Evolutionary conservation across 345 rosid genomes (phyloP).

Genomic region (Eutrema japonicum): DNA sequence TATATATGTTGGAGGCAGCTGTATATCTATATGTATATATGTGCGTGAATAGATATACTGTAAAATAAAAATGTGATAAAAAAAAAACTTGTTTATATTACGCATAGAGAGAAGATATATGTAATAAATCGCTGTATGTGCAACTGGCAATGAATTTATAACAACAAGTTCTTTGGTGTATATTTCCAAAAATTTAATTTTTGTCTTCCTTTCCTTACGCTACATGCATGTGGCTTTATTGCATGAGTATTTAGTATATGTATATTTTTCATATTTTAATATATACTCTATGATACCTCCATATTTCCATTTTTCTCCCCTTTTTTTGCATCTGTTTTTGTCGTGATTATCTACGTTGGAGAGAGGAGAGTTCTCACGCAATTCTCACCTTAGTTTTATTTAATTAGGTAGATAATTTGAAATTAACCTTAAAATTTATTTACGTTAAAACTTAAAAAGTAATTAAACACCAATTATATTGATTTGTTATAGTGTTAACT

Average conservation of each 20-base stretch:
- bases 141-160: slow-evolving; percentile 51
- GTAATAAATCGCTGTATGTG: slow-evolving; percentile 48
- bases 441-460: background rate
- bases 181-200: slow-evolving; percentile 41
- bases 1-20: slow-evolving; percentile 46
- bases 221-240: slow-evolving; percentile 52
- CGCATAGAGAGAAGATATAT: slow-evolving; percentile 23
- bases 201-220: slow-evolving; percentile 49
- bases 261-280: background rate
- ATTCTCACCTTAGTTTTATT: slow-evolving; percentile 19
- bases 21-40: slow-evolving; percentile 20
- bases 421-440: background rate
- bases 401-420: background rate
- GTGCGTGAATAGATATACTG: slow-evolving; percentile 15
- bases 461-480: background rate
- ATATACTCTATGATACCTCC: slow-evolving; percentile 14
- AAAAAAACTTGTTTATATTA: slow-evolving; percentile 18
- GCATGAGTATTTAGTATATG: slow-evolving; percentile 39
- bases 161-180: slow-evolving; percentile 43
- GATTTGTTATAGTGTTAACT: background rate
- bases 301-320: slow-evolving; percentile 5
- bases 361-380: slow-evolving; percentile 34
- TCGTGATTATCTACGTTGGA: slow-evolving; percentile 16
- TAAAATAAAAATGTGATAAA: slow-evolving; percentile 30
- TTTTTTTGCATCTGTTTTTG: background rate